phyloP scores from a whole-genome alignment of 805 yeast genomes.

The Saccharomyces mikatae region DNA sequence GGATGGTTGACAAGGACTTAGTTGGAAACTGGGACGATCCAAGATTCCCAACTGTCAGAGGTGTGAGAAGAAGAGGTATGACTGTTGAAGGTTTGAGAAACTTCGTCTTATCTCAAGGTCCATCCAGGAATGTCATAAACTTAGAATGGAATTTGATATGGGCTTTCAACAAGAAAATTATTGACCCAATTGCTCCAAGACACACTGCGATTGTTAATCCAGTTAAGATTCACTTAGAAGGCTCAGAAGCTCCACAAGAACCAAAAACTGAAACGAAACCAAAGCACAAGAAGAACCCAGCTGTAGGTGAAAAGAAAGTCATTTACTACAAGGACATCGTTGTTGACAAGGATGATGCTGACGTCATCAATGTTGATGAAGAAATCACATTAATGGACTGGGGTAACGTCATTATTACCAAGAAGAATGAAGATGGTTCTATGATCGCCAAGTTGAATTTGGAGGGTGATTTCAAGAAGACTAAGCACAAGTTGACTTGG shows the following conservation, averaged over 20 bases:
- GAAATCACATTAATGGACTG: constrained; percentile 98
- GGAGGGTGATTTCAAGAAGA: constrained; percentile 95
- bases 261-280: constrained; percentile 67
- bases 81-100: constrained; percentile 93
- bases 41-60: constrained; percentile 98
- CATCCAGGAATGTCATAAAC: constrained; percentile 92
- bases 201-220: constrained; percentile 76
- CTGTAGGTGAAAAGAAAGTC: constrained; percentile 76
- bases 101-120: constrained; percentile 93
- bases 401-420: constrained; percentile 85
- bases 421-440: constrained; percentile 56
- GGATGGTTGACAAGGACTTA: constrained; percentile 90
- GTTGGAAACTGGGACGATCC: constrained; percentile 98
- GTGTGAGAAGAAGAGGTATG: constrained; percentile 99
- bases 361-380: constrained; percentile 69
- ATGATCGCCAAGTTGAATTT: constrained; percentile 75
- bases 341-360: constrained; percentile 81
- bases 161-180: constrained; percentile 95
- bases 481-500: constrained; percentile 93
- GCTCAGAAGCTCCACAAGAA: constrained; percentile 54
- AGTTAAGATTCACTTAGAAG: constrained; percentile 56
- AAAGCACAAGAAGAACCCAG: constrained; percentile 92
- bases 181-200: constrained; percentile 96
- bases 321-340: constrained; percentile 54
- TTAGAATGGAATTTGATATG: constrained; percentile 96